A percentile compares a stretch with the other conserved stretches of the same genome.
Evolutionary conservation across 2,329 filamentous ascomycete species (phyloP).

Genomic region (Lachnellula subtilissima): DNA sequence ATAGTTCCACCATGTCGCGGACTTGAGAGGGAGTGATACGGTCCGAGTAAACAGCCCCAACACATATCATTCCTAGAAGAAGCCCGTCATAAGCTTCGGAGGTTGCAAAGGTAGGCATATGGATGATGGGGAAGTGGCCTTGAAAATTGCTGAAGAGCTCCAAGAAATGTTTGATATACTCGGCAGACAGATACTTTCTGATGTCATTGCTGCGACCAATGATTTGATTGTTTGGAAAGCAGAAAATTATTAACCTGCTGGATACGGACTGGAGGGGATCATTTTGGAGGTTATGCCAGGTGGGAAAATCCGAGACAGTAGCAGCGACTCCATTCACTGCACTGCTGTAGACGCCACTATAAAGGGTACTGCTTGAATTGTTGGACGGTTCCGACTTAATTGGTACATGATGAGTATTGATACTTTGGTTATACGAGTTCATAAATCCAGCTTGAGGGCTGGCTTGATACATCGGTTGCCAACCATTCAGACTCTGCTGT

Average conservation of each 20-base stretch:
- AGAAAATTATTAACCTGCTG: slow-evolving; percentile 52
- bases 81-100: slow-evolving; percentile 62
- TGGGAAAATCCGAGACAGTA: slow-evolving; percentile 36
- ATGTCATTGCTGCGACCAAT: slow-evolving; percentile 49
- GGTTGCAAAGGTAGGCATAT: slow-evolving; percentile 66
- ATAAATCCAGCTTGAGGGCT: slow-evolving; percentile 63
- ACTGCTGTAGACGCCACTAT: slow-evolving; percentile 21
- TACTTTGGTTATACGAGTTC: slow-evolving; percentile 48
- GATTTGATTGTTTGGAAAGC: slow-evolving; percentile 52
- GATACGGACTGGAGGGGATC: slow-evolving; percentile 51
- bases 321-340: slow-evolving; percentile 24
- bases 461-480: slow-evolving; percentile 74
- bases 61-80: slow-evolving; percentile 64
- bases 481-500: slow-evolving; percentile 61
- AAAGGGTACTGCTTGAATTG: slow-evolving; percentile 7
- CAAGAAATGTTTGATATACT: slow-evolving; percentile 67
- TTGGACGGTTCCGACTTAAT: slow-evolving; percentile 47
- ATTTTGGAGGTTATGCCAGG: slow-evolving; percentile 34
- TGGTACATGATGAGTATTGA: slow-evolving; percentile 64
- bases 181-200: slow-evolving; percentile 54
- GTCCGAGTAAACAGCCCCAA: slow-evolving; percentile 71
- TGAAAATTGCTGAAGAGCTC: slow-evolving; percentile 69
- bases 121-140: slow-evolving; percentile 67
- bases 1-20: slow-evolving; percentile 62
- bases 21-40: slow-evolving; percentile 55